These are phyloP conservation scores for Phytophthora colocasiae DNA, from an alignment of 352 stramenopile genomes.

Conservation along the genomic window DNA sequence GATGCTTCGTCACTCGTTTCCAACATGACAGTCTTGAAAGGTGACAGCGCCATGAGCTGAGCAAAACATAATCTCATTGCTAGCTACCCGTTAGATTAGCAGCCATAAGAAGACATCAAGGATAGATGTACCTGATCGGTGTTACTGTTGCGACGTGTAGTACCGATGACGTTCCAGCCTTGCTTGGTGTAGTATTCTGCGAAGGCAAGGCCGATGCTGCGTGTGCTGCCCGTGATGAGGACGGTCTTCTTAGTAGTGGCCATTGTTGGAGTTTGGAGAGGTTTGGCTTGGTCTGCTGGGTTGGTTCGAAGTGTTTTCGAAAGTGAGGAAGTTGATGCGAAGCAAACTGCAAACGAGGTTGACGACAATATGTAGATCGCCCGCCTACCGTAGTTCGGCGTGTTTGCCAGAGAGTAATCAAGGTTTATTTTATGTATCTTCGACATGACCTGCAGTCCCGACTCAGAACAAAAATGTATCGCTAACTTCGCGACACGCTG, in stretches of 20 bases:
- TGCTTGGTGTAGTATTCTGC: constrained; percentile 46
- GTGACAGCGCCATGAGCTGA: constrained; percentile 30
- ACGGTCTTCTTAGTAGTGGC: constrained; percentile 42
- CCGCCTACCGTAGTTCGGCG: too few species aligned
- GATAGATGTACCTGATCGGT: constrained; percentile 35
- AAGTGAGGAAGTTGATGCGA: constrained; percentile 13
- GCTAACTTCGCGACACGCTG: too few species aligned
- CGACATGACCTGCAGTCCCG: too few species aligned
- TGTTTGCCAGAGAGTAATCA: too few species aligned
- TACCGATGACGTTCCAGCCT: constrained; percentile 55
- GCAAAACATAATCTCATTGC: background rate
- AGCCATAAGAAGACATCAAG: background rate
- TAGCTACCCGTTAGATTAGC: constrained; percentile 1
- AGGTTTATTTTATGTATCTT: too few species aligned
- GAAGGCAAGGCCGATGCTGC: constrained; percentile 51
- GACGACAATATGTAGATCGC: too few species aligned
- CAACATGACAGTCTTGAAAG: constrained; percentile 50
- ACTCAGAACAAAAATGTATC: too few species aligned
- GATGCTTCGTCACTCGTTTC: constrained; percentile 55
- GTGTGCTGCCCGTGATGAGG: constrained; percentile 53
- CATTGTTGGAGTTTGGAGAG: constrained; percentile 7
- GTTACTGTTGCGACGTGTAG: constrained; percentile 36
- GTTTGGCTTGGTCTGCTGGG: background rate
- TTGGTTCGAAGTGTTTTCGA: constrained; percentile 11
- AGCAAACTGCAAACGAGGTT: too few species aligned